A percentile compares a stretch with the other conserved stretches of the same genome.
Conservation (phyloP, 148 eudicot species). For the Rhododendron ferrugineum region DNA sequence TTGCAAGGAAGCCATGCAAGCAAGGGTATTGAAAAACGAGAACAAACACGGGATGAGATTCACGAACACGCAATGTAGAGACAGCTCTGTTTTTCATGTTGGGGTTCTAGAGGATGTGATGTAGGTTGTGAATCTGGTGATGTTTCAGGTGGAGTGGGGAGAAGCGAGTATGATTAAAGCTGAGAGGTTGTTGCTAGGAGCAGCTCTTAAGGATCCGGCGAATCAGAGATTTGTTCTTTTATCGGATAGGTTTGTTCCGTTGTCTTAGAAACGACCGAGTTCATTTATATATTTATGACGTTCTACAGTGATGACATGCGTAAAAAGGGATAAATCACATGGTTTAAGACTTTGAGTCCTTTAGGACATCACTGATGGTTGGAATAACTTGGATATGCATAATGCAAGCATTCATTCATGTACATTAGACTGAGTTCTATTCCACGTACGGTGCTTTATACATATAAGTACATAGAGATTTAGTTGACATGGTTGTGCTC, state of each 20-base stretch:
- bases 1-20: too few species aligned
- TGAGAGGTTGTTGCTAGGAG: constrained; percentile 74
- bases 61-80: too few species aligned
- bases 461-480: background rate
- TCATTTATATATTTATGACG: background rate
- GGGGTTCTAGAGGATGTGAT: constrained; percentile 4
- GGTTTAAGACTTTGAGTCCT: background rate
- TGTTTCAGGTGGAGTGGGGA: constrained; percentile 88
- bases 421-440: background rate
- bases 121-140: constrained; percentile 1
- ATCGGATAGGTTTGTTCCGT: constrained; percentile 68
- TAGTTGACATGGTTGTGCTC: background rate
- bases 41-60: too few species aligned
- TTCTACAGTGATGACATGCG: background rate
- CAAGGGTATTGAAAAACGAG: too few species aligned
- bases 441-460: background rate
- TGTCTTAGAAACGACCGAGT: background rate
- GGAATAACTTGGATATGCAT: background rate
- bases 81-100: background rate
- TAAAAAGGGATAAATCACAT: background rate
- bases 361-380: background rate
- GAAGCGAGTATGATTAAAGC: constrained; percentile 90
- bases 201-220: constrained; percentile 87
- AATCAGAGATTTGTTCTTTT: constrained; percentile 94
- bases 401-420: background rate